These are phyloP conservation scores for Fusarium veterinarium DNA, from an alignment of 2,329 filamentous ascomycete genomes.

Conservation along the genomic window DNA sequence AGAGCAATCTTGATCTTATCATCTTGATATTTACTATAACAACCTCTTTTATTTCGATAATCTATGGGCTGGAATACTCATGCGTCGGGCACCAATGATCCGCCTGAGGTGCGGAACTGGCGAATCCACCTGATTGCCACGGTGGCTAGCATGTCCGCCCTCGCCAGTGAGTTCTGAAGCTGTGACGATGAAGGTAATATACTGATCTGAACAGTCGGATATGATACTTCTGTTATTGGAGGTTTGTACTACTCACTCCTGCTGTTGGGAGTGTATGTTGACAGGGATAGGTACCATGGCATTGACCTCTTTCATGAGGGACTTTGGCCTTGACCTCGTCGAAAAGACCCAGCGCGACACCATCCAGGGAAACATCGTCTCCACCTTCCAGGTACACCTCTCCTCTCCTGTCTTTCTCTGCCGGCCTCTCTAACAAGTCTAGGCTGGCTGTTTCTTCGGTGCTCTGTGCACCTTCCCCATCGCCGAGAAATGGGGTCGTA, in stretches of 20 bases:
- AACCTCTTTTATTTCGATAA: slow-evolving; percentile 11
- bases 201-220: slow-evolving; percentile 45
- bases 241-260: slow-evolving; percentile 10
- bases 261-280: too few species aligned
- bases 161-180: slow-evolving; percentile 44
- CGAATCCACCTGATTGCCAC: slow-evolving; percentile 49
- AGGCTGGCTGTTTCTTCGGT: slow-evolving; percentile 57
- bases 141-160: slow-evolving; percentile 50
- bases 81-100: slow-evolving; percentile 53
- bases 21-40: background rate
- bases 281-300: slow-evolving; percentile 46
- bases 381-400: slow-evolving; percentile 46
- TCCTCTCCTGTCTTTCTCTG: accelerated
- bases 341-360: slow-evolving; percentile 46
- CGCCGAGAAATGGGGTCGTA: slow-evolving; percentile 60
- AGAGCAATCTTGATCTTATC: background rate
- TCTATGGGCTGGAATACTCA: slow-evolving; percentile 47
- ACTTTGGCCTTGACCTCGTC: slow-evolving; percentile 48
- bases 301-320: slow-evolving; percentile 51
- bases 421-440: background rate
- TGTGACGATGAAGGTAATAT: accelerated
- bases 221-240: slow-evolving; percentile 54
- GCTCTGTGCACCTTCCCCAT: slow-evolving; percentile 57
- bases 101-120: slow-evolving; percentile 51
- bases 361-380: slow-evolving; percentile 54